Percentiles rank a stretch among this genome's conserved stretches.
These are phyloP conservation scores for Marasmius tenuissimus DNA, from an alignment of 1,284 basidiomycete genomes.

Conservation along the genomic window DNA sequence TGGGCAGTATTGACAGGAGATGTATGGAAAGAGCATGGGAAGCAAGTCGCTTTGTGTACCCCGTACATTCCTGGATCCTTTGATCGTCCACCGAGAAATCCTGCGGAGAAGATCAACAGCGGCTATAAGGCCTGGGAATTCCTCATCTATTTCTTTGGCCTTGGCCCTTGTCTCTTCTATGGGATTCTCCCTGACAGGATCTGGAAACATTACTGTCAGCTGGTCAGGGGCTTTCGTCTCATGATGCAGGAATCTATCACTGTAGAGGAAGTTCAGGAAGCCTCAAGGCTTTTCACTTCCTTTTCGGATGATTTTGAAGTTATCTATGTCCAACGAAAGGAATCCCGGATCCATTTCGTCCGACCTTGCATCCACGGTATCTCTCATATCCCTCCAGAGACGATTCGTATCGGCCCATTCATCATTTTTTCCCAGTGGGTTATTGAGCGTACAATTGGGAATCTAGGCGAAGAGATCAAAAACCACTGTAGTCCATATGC, in stretches of 20 bases:
- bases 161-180: slow-evolving; percentile 26
- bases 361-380: slow-evolving; percentile 20
- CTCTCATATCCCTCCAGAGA: slow-evolving; percentile 20
- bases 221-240: slow-evolving; percentile 23
- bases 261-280: slow-evolving; percentile 7
- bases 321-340: slow-evolving; percentile 20
- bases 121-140: slow-evolving; percentile 21
- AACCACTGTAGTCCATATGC: slow-evolving; percentile 24
- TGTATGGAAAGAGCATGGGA: slow-evolving; percentile 23
- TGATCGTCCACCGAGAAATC: slow-evolving; percentile 25
- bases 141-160: slow-evolving; percentile 22
- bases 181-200: slow-evolving; percentile 22
- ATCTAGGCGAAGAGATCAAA: slow-evolving; percentile 22
- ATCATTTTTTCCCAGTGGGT: slow-evolving; percentile 22
- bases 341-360: slow-evolving; percentile 23
- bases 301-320: slow-evolving; percentile 24
- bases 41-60: slow-evolving; percentile 15
- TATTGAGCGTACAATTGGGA: slow-evolving; percentile 28
- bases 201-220: slow-evolving; percentile 24
- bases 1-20: slow-evolving; percentile 22
- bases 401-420: slow-evolving; percentile 18
- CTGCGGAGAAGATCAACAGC: no score
- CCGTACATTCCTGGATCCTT: slow-evolving; percentile 21
- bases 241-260: slow-evolving; percentile 21
- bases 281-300: slow-evolving; percentile 7